phyloP scores from a whole-genome alignment of 23 red algal species.

The Gracilaria gracilis region DNA sequence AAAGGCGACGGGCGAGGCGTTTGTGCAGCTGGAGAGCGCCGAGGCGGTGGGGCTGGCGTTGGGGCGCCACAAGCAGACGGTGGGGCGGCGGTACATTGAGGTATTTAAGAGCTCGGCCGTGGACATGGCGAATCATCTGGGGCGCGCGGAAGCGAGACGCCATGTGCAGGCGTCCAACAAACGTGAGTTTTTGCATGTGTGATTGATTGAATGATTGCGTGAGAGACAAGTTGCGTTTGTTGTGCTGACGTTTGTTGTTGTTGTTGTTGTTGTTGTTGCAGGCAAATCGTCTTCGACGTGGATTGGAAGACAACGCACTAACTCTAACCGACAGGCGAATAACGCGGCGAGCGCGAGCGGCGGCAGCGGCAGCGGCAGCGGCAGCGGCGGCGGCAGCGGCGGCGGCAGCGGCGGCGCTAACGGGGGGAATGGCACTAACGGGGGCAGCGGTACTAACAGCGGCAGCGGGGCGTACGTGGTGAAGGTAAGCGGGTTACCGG shows the following conservation, averaged over 20 bases:
- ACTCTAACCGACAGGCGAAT: too few relatives aligned
- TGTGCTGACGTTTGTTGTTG: background rate
- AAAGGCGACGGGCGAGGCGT: conserved; percentile 91
- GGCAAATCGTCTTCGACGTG: conserved; percentile 9
- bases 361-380: too few relatives aligned
- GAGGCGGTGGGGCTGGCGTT: conserved; percentile 67
- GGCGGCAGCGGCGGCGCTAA: too few relatives aligned
- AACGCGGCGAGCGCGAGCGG: too few relatives aligned
- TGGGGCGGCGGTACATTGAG: conserved; percentile 97
- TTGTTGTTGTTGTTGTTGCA: background rate
- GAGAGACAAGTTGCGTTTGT: too few relatives aligned
- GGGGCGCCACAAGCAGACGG: conserved; percentile 68
- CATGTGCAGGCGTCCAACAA: conserved; percentile 5
- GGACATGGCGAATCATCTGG: conserved; percentile 90
- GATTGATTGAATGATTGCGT: too few relatives aligned
- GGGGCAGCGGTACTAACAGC: background rate
- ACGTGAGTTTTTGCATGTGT: conserved; percentile 33
- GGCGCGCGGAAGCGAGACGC: conserved; percentile 63
- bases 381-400: too few relatives aligned
- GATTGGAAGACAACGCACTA: background rate
- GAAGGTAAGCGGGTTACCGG: conserved; percentile 46
- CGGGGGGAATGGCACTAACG: background rate
- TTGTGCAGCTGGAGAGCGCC: conserved; percentile 82
- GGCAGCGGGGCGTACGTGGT: conserved; percentile 32
- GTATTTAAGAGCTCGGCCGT: conserved; percentile 89